A percentile compares a stretch with the other conserved stretches of the same genome.
Conservation (phyloP, 2,329 filamentous ascomycete species). For the Lachnum nothofagi region DNA sequence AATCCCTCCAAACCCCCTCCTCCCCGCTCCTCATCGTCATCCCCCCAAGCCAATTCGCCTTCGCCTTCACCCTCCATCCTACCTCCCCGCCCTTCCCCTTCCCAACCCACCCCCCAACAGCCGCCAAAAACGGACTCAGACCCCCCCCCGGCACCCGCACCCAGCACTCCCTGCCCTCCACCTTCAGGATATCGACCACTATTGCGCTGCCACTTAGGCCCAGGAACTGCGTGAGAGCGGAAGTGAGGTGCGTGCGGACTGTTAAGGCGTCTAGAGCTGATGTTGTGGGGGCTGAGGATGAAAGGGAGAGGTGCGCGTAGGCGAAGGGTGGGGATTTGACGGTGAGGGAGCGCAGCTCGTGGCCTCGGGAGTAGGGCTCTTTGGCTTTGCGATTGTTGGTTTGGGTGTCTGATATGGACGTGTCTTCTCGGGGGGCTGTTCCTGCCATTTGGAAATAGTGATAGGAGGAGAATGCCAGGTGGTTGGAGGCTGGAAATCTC, state of each 20-base stretch:
- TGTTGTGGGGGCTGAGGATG: slow-evolving; percentile 30
- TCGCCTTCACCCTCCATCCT: slow-evolving; percentile 49
- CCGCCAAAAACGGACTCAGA: slow-evolving; percentile 55
- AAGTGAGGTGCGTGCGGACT: slow-evolving; percentile 56
- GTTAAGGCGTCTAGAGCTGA: slow-evolving; percentile 54
- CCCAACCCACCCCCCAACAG: slow-evolving; percentile 60
- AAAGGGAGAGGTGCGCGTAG: slow-evolving; percentile 52
- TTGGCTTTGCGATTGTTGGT: slow-evolving; percentile 9
- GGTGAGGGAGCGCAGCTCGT: slow-evolving; percentile 48
- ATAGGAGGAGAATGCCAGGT: background rate
- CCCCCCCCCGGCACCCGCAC: slow-evolving; percentile 60
- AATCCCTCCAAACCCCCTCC: slow-evolving; percentile 24
- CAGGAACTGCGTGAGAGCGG: slow-evolving; percentile 63
- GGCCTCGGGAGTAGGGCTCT: slow-evolving; percentile 21
- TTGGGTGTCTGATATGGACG: background rate
- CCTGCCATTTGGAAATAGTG: too few species aligned
- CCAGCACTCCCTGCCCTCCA: slow-evolving; percentile 54
- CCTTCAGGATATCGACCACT: slow-evolving; percentile 64
- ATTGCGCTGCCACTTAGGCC: slow-evolving; percentile 64
- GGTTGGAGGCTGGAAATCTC: background rate
- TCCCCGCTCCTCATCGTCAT: slow-evolving; percentile 43
- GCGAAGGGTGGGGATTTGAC: slow-evolving; percentile 49
- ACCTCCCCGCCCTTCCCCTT: slow-evolving; percentile 34
- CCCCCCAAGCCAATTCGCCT: slow-evolving; percentile 60
- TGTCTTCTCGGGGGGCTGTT: slow-evolving; percentile 1